Evolutionary conservation across 139 green algal species (phyloP).

Genomic region (Chlamydomonas schloesseri): DNA sequence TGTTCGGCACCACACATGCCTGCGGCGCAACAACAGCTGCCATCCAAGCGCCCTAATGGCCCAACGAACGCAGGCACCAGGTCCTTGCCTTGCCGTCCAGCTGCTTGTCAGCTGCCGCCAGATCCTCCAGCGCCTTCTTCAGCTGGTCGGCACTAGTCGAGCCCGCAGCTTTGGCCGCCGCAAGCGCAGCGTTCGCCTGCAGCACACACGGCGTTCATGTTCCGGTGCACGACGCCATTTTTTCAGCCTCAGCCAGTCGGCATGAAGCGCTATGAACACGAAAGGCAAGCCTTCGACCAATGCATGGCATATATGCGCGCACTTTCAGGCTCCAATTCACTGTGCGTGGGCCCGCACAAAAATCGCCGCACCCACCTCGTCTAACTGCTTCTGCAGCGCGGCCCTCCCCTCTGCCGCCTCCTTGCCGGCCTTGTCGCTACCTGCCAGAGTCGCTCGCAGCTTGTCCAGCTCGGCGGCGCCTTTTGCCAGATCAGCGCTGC

Average conservation of each 20-base stretch:
- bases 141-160: background rate
- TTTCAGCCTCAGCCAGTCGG: no score
- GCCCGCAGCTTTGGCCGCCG: background rate
- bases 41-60: no score
- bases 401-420: background rate
- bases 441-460: no score
- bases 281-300: no score
- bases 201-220: background rate
- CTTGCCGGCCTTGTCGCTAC: background rate
- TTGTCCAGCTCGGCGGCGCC: background rate
- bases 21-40: no score
- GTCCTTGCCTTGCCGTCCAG: slow-evolving; percentile 15
- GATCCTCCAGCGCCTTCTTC: background rate
- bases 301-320: no score
- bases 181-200: background rate
- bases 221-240: no score
- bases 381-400: slow-evolving; percentile 1
- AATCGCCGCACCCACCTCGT: slow-evolving; percentile 1
- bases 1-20: no score
- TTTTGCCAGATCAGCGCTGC: background rate
- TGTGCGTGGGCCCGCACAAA: background rate
- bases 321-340: no score
- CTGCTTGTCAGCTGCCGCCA: background rate
- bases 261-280: no score
- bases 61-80: no score